Conservation (phyloP, 139 green algal genomes). For the Spirogloea muscicola region DNA sequence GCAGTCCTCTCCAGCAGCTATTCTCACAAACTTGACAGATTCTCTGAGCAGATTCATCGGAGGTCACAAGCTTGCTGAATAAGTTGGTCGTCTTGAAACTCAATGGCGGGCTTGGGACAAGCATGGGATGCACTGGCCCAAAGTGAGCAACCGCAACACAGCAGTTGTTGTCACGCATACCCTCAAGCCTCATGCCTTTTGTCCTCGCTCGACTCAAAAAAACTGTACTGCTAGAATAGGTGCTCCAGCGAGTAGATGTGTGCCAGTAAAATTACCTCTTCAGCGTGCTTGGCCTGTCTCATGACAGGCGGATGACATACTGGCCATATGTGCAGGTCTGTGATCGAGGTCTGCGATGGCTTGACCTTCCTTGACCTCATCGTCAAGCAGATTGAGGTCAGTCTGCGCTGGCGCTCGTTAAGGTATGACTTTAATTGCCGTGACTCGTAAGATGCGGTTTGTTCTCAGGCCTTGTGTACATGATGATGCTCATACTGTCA, state of each 20-base stretch:
- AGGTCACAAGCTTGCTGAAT: constrained; percentile 8
- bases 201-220: no score
- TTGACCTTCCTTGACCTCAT: constrained; percentile 33
- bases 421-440: background rate
- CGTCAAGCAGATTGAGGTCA: constrained; percentile 33
- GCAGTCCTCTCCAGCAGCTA: background rate
- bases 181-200: no score
- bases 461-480: background rate
- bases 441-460: background rate
- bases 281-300: no score
- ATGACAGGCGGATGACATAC: no score
- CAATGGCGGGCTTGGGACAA: constrained; percentile 40
- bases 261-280: no score
- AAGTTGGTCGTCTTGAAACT: constrained; percentile 36
- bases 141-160: constrained; percentile 9
- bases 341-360: constrained; percentile 27
- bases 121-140: constrained; percentile 35
- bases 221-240: no score
- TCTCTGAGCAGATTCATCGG: constrained; percentile 2
- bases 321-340: constrained; percentile 35
- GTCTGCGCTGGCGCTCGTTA: background rate
- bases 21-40: background rate
- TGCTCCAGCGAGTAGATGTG: no score
- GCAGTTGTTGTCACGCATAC: no score
- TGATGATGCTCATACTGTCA: background rate